phyloP scores from a whole-genome alignment of 2,329 filamentous ascomycete species.

The Amauroascus verrucosus region DNA sequence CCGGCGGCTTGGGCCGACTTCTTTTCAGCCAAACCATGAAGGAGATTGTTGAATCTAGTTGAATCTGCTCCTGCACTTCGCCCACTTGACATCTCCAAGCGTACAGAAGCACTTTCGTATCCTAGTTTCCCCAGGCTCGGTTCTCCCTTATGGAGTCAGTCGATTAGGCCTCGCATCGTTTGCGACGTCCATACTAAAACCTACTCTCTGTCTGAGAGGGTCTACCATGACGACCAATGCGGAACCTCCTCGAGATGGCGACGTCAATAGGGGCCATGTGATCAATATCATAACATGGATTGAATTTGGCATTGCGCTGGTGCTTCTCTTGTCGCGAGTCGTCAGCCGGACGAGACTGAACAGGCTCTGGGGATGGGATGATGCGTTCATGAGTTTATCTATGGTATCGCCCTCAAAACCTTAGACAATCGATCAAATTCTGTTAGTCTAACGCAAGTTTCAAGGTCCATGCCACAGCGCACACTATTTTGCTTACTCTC shows the following conservation, averaged over 20 bases:
- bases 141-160: background rate
- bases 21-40: background rate
- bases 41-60: background rate
- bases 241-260: conserved; percentile 10
- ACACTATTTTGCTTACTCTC: conserved; percentile 9
- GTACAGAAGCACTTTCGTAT: background rate
- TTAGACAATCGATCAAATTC: background rate
- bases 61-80: background rate
- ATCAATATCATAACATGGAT: conserved; percentile 13
- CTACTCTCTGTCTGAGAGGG: background rate
- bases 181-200: background rate
- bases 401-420: conserved; percentile 9
- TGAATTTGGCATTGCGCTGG: conserved; percentile 12
- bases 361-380: conserved; percentile 14
- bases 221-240: background rate
- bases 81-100: background rate
- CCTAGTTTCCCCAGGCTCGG: background rate
- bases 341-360: conserved; percentile 10
- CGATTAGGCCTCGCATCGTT: background rate
- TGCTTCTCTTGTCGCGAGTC: conserved; percentile 10
- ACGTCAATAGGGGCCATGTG: conserved; percentile 11
- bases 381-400: conserved; percentile 14
- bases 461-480: conserved; percentile 6
- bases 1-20: background rate
- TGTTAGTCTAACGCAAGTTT: background rate